A percentile compares a stretch with the other conserved stretches of the same genome.
Conservation (phyloP, 352 stramenopile genomes). For the Sclerospora graminicola region DNA sequence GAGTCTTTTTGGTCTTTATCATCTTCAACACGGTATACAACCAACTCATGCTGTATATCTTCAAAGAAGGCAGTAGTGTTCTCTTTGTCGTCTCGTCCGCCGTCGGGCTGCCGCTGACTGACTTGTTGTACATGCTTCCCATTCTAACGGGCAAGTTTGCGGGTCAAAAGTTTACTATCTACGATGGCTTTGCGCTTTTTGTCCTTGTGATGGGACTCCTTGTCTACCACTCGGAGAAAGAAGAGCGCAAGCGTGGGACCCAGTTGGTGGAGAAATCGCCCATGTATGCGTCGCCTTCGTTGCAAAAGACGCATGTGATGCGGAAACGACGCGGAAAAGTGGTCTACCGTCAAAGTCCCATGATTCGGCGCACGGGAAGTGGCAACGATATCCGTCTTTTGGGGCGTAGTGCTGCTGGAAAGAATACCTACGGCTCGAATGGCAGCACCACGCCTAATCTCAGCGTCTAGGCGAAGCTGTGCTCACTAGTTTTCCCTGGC, state of each 20-base stretch:
- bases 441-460: conserved; percentile 2
- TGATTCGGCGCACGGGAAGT: conserved; percentile 41
- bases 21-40: conserved; percentile 85
- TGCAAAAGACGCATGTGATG: conserved; percentile 82
- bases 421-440: conserved; percentile 49
- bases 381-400: conserved; percentile 42
- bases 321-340: conserved; percentile 66
- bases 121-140: conserved; percentile 80
- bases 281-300: conserved; percentile 76
- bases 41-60: conserved; percentile 85
- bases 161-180: conserved; percentile 74
- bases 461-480: too few relatives aligned
- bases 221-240: conserved; percentile 85
- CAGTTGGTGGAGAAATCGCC: conserved; percentile 73
- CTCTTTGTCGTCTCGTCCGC: conserved; percentile 83
- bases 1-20: conserved; percentile 78
- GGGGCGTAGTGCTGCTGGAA: conserved; percentile 28
- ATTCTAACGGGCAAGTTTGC: conserved; percentile 57
- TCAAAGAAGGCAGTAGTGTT: conserved; percentile 83
- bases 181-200: conserved; percentile 83
- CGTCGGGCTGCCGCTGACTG: conserved; percentile 68
- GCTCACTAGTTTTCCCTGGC: too few relatives aligned
- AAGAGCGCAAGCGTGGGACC: conserved; percentile 47
- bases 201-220: conserved; percentile 78
- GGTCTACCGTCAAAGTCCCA: conserved; percentile 77